Conservation (phyloP, 257 asterid species). For the Solanum gracilifrons region DNA sequence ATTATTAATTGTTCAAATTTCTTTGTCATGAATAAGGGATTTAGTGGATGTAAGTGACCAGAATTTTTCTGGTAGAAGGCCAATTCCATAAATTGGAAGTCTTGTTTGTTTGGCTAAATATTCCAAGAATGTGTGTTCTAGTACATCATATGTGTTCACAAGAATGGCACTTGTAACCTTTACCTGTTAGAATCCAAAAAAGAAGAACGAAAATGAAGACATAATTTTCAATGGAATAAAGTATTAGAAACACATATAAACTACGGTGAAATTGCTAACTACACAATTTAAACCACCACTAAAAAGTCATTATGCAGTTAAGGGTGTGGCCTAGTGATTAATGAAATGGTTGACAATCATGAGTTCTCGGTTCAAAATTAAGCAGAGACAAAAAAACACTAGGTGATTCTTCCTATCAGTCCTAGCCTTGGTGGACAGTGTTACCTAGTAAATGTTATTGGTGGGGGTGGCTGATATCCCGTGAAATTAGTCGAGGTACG, state of each 20-base stretch:
- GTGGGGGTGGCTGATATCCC: neutral
- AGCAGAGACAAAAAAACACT: neutral
- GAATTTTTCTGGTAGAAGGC: conserved; percentile 51
- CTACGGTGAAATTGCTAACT: accelerated
- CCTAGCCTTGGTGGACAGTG: too few relatives aligned
- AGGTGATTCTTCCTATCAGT: too few relatives aligned
- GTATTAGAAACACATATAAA: neutral
- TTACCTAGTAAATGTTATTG: too few relatives aligned
- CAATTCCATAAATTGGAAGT: conserved; percentile 45
- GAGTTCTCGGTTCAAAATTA: too few relatives aligned
- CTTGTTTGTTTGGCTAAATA: conserved; percentile 21
- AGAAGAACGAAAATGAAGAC: neutral
- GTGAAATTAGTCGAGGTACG: neutral
- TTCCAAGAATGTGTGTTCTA: conserved; percentile 40
- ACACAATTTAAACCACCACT: neutral
- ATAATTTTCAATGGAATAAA: neutral
- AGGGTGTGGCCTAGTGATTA: neutral
- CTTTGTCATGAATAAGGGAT: conserved; percentile 29
- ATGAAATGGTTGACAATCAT: too few relatives aligned
- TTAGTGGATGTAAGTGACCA: conserved; percentile 30
- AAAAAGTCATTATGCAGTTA: neutral
- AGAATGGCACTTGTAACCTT: conserved; percentile 35
- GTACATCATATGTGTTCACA: conserved; percentile 48
- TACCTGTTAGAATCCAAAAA: neutral
- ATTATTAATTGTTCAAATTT: conserved; percentile 24